Percentiles rank a stretch among this genome's conserved stretches.
Evolutionary conservation across 371 early-diverging fungal species (phyloP).

Genomic region (Polyrhizophydium stewartii): DNA sequence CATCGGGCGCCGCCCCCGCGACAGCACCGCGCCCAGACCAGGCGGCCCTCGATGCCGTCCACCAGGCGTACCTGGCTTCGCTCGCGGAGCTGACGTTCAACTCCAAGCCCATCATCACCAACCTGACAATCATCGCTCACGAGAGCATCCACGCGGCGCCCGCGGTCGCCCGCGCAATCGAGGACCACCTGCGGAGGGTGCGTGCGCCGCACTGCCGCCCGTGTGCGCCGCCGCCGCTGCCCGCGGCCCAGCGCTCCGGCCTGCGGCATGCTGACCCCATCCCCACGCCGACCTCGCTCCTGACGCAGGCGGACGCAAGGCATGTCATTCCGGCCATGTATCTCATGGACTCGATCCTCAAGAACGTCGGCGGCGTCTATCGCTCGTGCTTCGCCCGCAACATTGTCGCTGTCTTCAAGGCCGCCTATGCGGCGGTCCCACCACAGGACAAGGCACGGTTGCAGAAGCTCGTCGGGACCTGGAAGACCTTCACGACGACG

Average conservation of each 20-base stretch:
- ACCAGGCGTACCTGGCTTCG: constrained; percentile 29
- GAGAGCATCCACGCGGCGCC: constrained; percentile 62
- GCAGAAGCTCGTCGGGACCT: constrained; percentile 71
- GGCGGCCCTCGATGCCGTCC: constrained; percentile 17
- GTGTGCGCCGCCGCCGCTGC: too few relatives aligned
- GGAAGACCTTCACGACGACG: constrained; percentile 59
- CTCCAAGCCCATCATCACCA: constrained; percentile 86
- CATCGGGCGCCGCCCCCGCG: too few relatives aligned
- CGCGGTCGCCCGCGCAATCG: constrained; percentile 77
- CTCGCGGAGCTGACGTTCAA: constrained; percentile 78
- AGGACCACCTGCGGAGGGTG: constrained; percentile 74
- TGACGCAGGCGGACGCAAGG: too few relatives aligned
- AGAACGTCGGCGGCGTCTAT: constrained; percentile 82
- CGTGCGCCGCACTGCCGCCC: constrained; percentile 17
- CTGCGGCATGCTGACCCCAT: too few relatives aligned
- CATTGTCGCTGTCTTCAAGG: constrained; percentile 63
- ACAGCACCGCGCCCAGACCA: not conserved
- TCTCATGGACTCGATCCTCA: constrained; percentile 89
- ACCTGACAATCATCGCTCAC: constrained; percentile 79
- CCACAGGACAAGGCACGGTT: constrained; percentile 57
- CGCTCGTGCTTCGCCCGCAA: constrained; percentile 63
- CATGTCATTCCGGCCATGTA: constrained; percentile 69
- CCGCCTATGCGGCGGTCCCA: constrained; percentile 68
- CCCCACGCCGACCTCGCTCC: too few relatives aligned
- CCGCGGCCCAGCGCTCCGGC: too few relatives aligned